A percentile compares a stretch with the other conserved stretches of the same genome.
Conservation (phyloP, 1,139 yeast species). For the Geotrichum candidum region DNA sequence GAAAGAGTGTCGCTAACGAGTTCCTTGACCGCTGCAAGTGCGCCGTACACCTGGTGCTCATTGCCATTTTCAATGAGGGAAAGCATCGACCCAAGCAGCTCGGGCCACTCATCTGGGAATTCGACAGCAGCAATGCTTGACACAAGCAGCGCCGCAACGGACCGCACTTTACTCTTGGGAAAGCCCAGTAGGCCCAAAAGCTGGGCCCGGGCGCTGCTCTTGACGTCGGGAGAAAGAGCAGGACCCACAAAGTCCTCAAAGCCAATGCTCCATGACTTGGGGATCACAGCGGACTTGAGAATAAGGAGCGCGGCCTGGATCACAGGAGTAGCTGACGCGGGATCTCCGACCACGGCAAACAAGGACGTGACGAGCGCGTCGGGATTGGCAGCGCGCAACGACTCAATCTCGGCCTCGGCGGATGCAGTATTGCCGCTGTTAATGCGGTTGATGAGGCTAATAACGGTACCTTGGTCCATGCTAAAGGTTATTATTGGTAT, state of each 20-base stretch:
- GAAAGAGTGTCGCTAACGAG: constrained; percentile 79
- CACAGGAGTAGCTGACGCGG: constrained; percentile 27
- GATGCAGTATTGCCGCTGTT: constrained; percentile 15
- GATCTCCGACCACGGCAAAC: constrained; percentile 11
- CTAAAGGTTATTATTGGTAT: neutral
- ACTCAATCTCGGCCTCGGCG: constrained; percentile 16
- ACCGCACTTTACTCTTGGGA: constrained; percentile 55
- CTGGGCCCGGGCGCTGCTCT: constrained; percentile 44
- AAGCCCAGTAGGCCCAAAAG: constrained; percentile 51
- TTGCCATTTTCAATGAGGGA: constrained; percentile 37
- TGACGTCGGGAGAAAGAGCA: constrained; percentile 50
- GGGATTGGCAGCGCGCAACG: constrained; percentile 8
- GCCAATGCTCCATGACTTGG: constrained; percentile 74
- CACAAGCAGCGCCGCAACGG: constrained; percentile 65
- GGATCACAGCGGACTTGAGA: constrained; percentile 60
- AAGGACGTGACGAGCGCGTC: constrained; percentile 12
- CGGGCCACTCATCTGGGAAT: constrained; percentile 96
- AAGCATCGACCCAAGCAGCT: constrained; percentile 49
- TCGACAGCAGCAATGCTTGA: constrained; percentile 86
- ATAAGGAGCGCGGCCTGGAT: constrained; percentile 64
- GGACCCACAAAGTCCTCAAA: constrained; percentile 72
- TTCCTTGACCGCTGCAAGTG: constrained; percentile 65
- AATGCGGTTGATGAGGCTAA: constrained; percentile 14
- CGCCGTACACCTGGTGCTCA: constrained; percentile 49
- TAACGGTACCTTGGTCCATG: constrained; percentile 13